A percentile compares a stretch with the other conserved stretches of the same genome.
Conservation (phyloP, 2,329 filamentous ascomycete species). For the Gyromitra esculenta region DNA sequence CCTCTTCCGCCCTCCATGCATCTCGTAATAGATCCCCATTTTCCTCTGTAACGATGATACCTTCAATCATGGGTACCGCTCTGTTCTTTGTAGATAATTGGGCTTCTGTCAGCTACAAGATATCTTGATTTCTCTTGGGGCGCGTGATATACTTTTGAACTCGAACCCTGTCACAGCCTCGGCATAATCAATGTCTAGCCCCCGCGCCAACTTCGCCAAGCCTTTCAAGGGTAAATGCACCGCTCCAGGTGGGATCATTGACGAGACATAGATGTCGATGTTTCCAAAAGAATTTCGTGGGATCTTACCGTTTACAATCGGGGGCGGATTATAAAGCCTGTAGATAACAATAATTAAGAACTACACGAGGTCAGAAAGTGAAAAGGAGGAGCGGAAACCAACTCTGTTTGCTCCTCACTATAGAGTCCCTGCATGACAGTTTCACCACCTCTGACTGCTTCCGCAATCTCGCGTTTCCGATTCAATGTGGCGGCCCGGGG, state of each 20-base stretch:
- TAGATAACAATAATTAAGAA: constrained; percentile 24
- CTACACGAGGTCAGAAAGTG: background rate
- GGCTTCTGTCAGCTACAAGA: background rate
- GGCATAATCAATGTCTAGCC: constrained; percentile 85
- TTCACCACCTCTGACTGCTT: constrained; percentile 78
- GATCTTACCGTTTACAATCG: constrained; percentile 73
- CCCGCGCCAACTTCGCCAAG: constrained; percentile 81
- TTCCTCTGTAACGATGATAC: constrained; percentile 86
- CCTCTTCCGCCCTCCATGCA: constrained; percentile 79
- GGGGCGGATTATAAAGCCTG: constrained; percentile 76
- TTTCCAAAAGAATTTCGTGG: constrained; percentile 96
- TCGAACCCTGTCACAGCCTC: constrained; percentile 97
- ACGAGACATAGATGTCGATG: constrained; percentile 92
- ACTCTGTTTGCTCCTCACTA: constrained; percentile 82
- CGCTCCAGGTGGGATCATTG: constrained; percentile 88
- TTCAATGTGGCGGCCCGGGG: constrained; percentile 90
- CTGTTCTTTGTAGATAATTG: constrained; percentile 66
- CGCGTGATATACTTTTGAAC: constrained; percentile 65
- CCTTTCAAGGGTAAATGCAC: constrained; percentile 83
- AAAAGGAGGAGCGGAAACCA: constrained; percentile 63
- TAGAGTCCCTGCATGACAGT: constrained; percentile 79
- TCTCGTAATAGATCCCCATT: constrained; percentile 78
- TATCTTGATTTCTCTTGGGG: background rate
- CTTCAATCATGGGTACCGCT: constrained; percentile 90
- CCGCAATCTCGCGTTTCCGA: constrained; percentile 86